Base-by-base conservation (phyloP, 768 basidiomycete genomes). In the Polyporus arcularius region DNA sequence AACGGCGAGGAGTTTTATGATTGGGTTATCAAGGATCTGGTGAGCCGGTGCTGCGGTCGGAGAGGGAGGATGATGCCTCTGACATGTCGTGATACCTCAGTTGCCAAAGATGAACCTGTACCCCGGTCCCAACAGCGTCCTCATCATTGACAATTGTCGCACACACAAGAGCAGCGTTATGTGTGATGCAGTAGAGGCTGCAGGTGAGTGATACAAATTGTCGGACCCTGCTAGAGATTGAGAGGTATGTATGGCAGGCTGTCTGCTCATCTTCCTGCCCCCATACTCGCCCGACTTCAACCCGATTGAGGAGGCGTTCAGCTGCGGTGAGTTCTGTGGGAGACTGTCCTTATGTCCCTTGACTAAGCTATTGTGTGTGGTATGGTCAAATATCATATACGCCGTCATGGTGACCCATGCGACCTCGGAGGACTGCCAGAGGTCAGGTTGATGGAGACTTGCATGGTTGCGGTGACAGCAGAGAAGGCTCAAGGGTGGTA, bases 271-370 rank as follows among this genome's bases (percentile, higher is more conserved):
- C 15, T 74, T 68, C 46, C 61, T 76, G 0, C 74, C 73, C 15
- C 73, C 73, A 40, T 76, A 75, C 57, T 77, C 74, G 3, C 76
- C 74, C 0, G 73, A 77, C 50, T 66, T 72, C 66, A 76, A 76
- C 53, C 75, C 71, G 1, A 76, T 76, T 26, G 46, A 75, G 50
- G 74, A 74, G 60, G 71, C 66, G 15, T 75, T 73, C 55, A 69
- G 66, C 53, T 57, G 58, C 12, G 55, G 72, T 70, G 61, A 16
- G 62, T 69, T 10, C 28, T 28, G 21, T 26, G 21, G 21, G 21
- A 26, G 21, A 2, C 21, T 26, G 21, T 26, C 21, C 21, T 26
- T 26, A 26, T 26, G 21, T 26, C 2, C 21, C 21, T 26, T 26
- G 21, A 26, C 21, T 26, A 26, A 26, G 21, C 21, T 26, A 26